Evolutionary conservation across 768 basidiomycete genomes (phyloP).

Genomic region (Podaxis sp.): DNA sequence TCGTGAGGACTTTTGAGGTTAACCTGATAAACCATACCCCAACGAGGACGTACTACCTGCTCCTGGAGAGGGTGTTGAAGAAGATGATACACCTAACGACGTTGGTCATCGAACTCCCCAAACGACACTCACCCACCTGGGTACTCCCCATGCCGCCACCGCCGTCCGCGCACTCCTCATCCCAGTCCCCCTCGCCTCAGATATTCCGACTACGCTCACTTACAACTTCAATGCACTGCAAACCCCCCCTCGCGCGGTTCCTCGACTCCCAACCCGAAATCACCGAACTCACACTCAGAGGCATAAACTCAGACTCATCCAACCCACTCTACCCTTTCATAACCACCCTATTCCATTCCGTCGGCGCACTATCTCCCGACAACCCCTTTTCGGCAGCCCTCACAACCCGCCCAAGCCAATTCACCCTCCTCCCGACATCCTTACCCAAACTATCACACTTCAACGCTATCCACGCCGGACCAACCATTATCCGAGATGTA

Average conservation of each 20-base stretch:
- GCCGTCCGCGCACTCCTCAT: neutral
- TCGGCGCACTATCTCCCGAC: conserved; percentile 21
- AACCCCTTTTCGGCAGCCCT: conserved; percentile 18
- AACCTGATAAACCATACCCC: conserved; percentile 37
- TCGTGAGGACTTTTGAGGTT: conserved; percentile 49
- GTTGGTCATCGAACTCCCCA: conserved; percentile 53
- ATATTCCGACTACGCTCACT: conserved; percentile 45
- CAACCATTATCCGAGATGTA: conserved; percentile 43
- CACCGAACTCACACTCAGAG: conserved; percentile 54
- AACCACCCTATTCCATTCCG: conserved; percentile 15
- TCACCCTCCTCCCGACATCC: conserved; percentile 36
- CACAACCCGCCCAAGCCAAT: conserved; percentile 20
- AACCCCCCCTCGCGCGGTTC: conserved; percentile 45
- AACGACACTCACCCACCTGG: conserved; percentile 43
- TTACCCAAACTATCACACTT: conserved; percentile 51
- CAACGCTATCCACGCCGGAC: conserved; percentile 54
- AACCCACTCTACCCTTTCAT: conserved; percentile 25
- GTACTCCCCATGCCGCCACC: conserved; percentile 33
- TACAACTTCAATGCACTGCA: conserved; percentile 58
- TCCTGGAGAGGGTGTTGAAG: conserved; percentile 45
- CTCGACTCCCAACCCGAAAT: conserved; percentile 50
- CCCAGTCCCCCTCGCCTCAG: conserved; percentile 24
- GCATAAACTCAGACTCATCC: conserved; percentile 37
- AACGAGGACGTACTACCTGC: conserved; percentile 48
- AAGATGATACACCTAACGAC: conserved; percentile 37